Evolutionary conservation across 345 rosid genomes (phyloP), one percentile per base, ranked within the genome.

Genomic region (Gossypium bickii): DNA sequence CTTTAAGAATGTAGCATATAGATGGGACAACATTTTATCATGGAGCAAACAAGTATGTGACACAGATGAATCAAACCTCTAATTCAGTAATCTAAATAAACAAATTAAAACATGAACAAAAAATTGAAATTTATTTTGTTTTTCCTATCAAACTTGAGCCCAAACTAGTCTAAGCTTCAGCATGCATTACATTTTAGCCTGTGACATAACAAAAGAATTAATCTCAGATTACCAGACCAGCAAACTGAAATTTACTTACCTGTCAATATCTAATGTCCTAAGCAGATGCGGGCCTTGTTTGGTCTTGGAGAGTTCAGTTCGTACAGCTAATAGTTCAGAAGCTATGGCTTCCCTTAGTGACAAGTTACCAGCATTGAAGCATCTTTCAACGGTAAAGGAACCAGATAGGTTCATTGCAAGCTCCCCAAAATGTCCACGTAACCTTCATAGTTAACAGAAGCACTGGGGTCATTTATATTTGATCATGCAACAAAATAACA

Each of bases 381-480:
- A 92, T 81, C 86, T 94, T 74, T 92, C 97, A 73, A 94, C 87
- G 9, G 93, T 89, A 79, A 91, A 94, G 76, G 95, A 91, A 77
- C 98, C 93, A 13, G 97, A 91, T 1, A 89, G 77, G 52, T 84
- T 83, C 82, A 83, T 76, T 16, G 95, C 81, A 72, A 94, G 90
- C 83, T 89, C 93, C 22, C 94, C 95, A 85, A 91, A 92, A 80
- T 88, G 88, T 79, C 93, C 95, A 60, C 85, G 87, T 72, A 92
- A 77, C 93, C 98, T 92, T 80, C 65, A 64, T 60, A 22, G 15
- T 24, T 78, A 70, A 76, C 55, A 5, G 67, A 22, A 27, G 45
- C 72, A 51, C 51, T 9, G 2, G 43, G 52, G 52, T 52, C 22
- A 25, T 68, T 49, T 48, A 67, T 17, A 1, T 29, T 52, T 51